A percentile compares a stretch with the other conserved stretches of the same genome.
Conservation (phyloP, 257 asterid species). For the Primulina tabacum region DNA sequence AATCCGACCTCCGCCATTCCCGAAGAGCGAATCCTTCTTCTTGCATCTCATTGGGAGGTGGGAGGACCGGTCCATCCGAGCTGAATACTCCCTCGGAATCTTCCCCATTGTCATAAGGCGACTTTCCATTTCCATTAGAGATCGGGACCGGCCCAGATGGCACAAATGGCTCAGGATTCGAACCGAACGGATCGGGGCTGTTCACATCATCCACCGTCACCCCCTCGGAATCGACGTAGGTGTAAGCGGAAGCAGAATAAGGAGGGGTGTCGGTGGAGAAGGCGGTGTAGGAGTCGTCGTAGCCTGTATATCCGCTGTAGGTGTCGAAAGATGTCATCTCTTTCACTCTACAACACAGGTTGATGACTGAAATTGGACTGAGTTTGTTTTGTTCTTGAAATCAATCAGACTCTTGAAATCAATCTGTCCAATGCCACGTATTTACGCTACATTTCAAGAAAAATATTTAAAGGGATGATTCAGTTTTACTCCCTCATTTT, state of each 20-base stretch:
- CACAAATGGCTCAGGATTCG: background rate
- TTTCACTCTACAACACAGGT: background rate
- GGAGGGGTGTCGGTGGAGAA: slow-evolving; percentile 38
- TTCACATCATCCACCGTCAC: slow-evolving; percentile 23
- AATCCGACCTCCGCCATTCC: slow-evolving; percentile 83
- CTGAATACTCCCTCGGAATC: slow-evolving; percentile 70
- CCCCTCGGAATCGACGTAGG: slow-evolving; percentile 29
- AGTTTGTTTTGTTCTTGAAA: too few relatives aligned
- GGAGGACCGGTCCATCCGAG: slow-evolving; percentile 82
- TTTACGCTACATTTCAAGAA: too few relatives aligned
- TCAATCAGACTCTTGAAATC: too few relatives aligned
- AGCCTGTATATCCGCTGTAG: slow-evolving; percentile 36
- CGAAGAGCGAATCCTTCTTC: slow-evolving; percentile 85
- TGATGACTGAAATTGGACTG: too few relatives aligned
- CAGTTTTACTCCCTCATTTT: too few relatives aligned
- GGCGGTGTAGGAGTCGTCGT: slow-evolving; percentile 26
- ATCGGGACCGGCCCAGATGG: slow-evolving; percentile 30
- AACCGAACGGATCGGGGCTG: background rate
- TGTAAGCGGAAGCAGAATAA: slow-evolving; percentile 21
- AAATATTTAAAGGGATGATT: too few relatives aligned
- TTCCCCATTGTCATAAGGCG: slow-evolving; percentile 42
- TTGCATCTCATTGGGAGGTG: slow-evolving; percentile 76
- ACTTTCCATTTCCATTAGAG: slow-evolving; percentile 61
- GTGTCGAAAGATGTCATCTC: slow-evolving; percentile 43
- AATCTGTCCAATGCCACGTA: too few relatives aligned